A percentile compares a stretch with the other conserved stretches of the same genome.
phyloP scores from a whole-genome alignment of 371 early-diverging fungal species.

The Gilbertella persicaria region DNA sequence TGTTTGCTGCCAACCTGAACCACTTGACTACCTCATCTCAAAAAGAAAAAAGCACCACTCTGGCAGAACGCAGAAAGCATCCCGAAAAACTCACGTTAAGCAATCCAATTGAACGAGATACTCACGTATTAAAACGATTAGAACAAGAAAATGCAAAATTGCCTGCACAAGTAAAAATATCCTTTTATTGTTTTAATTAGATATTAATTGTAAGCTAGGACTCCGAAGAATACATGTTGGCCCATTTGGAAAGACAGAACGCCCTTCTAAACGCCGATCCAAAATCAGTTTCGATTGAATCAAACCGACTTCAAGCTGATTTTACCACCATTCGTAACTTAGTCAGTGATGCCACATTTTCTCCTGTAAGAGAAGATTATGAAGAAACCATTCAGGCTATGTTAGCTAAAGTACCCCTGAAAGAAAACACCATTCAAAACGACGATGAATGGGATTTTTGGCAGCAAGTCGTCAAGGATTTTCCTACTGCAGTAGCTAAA shows the following conservation, averaged over 20 bases:
- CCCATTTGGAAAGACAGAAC: constrained; percentile 62
- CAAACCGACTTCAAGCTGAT: constrained; percentile 57
- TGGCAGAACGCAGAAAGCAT: constrained; percentile 28
- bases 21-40: constrained; percentile 18
- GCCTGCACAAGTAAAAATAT: constrained; percentile 43
- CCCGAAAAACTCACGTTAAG: constrained; percentile 17
- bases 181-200: constrained; percentile 3
- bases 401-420: constrained; percentile 12
- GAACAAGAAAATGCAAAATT: constrained; percentile 46
- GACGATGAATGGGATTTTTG: constrained; percentile 87
- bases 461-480: constrained; percentile 87
- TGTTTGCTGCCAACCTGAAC: constrained; percentile 32
- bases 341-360: constrained; percentile 44
- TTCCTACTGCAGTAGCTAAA: constrained; percentile 63
- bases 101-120: constrained; percentile 19
- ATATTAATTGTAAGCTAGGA: constrained; percentile 34
- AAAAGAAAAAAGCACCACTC: constrained; percentile 20
- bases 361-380: constrained; percentile 23
- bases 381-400: constrained; percentile 29
- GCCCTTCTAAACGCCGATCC: constrained; percentile 60
- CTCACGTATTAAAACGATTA: constrained; percentile 28
- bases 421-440: neutral
- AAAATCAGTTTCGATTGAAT: constrained; percentile 61
- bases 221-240: constrained; percentile 57
- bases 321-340: constrained; percentile 54